Evolutionary conservation across 140 eudicot genomes (phyloP), one percentile per base, ranked within the genome.

Genomic region (Senecio squalidus): DNA sequence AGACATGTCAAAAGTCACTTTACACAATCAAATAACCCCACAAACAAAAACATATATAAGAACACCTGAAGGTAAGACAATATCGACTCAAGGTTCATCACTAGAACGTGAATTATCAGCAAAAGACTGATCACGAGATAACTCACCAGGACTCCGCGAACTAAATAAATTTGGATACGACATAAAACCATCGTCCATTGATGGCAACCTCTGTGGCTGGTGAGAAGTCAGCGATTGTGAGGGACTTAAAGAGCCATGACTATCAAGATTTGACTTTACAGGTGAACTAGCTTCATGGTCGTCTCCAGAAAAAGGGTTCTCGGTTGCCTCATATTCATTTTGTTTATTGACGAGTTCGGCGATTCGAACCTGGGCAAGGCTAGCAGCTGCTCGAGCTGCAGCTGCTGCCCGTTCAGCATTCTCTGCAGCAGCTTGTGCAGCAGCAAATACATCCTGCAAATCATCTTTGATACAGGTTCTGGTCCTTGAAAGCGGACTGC

Each of bases 381-480:
- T 91, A 10, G 98, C 96, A 5, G 96, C 98, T 17, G 87, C 70
- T 30, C 95, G 80, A 14, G 95, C 96, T 40, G 94, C 85, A 0
- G 96, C 75, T 0, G 98, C 98, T 0, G 98, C 98, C 40, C 83
- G 82, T 47, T 91, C 96, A 20, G 98, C 98, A 23, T 83, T 58
- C 21, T 81, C 90, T 17, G 96, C 96, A 22, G 98, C 98, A 2
- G 94, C 92, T 70, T 44, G 76, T 14, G 99, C 99, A 51, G 96
- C 95, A 9, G 80, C 82, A 67, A 88, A 51, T 24, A 92, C 83
- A 55, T 87, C 96, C 30, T 79, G 83, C 64, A 92, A 67, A 69
- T 88, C 96, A 36, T 75, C 79, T 14, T 78, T 61, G 25, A 62
- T 15, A 1, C 80, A 78, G 40, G 62, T 64, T 70, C 68, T 81